Conservation (phyloP, 2,329 filamentous ascomycete genomes). For the Colletotrichum endophyticum region DNA sequence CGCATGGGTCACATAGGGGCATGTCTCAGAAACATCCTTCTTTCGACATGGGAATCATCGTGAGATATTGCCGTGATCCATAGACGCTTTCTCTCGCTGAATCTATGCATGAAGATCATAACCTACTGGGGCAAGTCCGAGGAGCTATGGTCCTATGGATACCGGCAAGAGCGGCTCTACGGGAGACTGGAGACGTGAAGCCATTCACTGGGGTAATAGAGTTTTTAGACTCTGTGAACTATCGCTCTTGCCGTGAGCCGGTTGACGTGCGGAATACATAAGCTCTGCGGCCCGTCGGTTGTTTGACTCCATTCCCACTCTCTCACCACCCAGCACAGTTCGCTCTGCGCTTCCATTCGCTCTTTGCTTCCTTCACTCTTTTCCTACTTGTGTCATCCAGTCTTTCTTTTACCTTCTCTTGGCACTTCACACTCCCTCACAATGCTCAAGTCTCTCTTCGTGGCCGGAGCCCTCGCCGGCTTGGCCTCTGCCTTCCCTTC, state of each 20-base stretch:
- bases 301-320: not conserved
- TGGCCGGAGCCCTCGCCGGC: slow-evolving; percentile 1
- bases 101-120: not conserved
- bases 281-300: not conserved
- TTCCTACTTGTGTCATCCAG: not conserved
- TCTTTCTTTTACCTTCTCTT: slow-evolving; percentile 1
- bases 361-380: not conserved
- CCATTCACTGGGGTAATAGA: not conserved
- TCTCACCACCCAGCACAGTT: not conserved
- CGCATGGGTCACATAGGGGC: not conserved
- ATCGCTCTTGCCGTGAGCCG: not conserved
- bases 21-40: not conserved
- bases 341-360: slow-evolving; percentile 1
- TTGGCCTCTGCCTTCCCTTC: slow-evolving; percentile 9
- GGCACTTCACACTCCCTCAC: not conserved
- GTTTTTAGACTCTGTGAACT: not conserved
- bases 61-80: not conserved
- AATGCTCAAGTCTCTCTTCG: not conserved
- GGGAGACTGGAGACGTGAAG: not conserved
- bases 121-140: not conserved
- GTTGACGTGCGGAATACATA: not conserved
- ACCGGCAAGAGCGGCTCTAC: not conserved
- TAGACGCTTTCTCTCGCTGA: not conserved
- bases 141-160: not conserved
- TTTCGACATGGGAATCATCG: not conserved